Conservation (phyloP, 2,329 filamentous ascomycete genomes). For the Cryoendolithus antarcticus region DNA sequence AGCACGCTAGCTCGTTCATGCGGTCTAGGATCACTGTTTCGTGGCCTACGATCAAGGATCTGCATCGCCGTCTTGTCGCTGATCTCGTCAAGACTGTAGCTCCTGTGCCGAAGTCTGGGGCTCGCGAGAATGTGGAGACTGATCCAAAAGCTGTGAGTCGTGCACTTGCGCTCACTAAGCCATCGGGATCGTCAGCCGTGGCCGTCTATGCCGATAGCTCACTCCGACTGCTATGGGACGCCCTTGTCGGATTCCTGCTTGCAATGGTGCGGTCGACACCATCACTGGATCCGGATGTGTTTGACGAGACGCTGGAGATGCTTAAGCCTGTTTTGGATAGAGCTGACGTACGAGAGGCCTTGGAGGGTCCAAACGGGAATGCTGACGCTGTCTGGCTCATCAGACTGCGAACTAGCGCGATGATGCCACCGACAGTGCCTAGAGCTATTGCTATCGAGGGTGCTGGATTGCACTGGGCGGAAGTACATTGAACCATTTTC, state of each 20-base stretch:
- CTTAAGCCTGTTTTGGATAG: slow-evolving; percentile 31
- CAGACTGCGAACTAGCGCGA: slow-evolving; percentile 24
- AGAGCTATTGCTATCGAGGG: no score
- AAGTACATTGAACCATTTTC: no score
- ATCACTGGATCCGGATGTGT: slow-evolving; percentile 50
- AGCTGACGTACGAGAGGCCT: slow-evolving; percentile 39
- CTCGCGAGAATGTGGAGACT: no score
- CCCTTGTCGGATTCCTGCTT: no score
- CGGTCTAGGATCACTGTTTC: slow-evolving; percentile 59
- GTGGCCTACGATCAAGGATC: slow-evolving; percentile 39
- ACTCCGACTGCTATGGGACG: slow-evolving; percentile 35
- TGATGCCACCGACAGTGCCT: no score
- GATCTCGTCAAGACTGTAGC: neutral
- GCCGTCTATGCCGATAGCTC: slow-evolving; percentile 8
- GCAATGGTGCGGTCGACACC: no score
- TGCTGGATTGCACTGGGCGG: no score
- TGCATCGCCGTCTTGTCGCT: slow-evolving; percentile 8
- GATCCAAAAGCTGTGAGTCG: no score
- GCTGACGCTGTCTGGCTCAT: slow-evolving; percentile 66
- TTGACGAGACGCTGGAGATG: slow-evolving; percentile 58
- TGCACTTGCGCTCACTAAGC: neutral
- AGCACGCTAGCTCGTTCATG: slow-evolving; percentile 69
- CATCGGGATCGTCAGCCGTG: slow-evolving; percentile 9
- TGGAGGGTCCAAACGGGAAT: slow-evolving; percentile 48
- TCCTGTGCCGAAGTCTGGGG: no score